Conservation (phyloP, 2,329 filamentous ascomycete species). For the Orbilia oligospora region DNA sequence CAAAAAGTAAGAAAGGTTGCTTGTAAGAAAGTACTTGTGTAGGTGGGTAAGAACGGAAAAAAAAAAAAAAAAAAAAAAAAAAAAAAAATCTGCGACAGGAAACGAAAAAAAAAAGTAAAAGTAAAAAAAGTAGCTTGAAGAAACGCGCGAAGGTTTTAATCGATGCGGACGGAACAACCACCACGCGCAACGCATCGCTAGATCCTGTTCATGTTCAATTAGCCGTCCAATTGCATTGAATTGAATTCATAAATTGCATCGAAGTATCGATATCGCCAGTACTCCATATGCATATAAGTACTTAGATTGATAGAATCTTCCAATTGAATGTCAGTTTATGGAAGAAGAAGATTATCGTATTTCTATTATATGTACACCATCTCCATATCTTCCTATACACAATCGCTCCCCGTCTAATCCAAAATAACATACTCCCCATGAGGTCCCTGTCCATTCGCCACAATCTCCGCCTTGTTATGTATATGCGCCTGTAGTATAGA, state of each 20-base stretch:
- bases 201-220: not conserved
- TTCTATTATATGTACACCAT: slow-evolving; percentile 24
- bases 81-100: not conserved
- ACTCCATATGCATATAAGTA: too few relatives aligned
- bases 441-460: slow-evolving; percentile 48
- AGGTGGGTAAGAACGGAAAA: too few relatives aligned
- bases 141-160: not conserved
- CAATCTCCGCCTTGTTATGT: slow-evolving; percentile 53
- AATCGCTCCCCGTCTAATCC: slow-evolving; percentile 14
- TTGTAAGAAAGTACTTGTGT: not conserved
- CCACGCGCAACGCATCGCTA: slow-evolving; percentile 17
- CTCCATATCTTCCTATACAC: slow-evolving; percentile 21
- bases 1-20: too few relatives aligned
- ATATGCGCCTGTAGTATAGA: slow-evolving; percentile 42
- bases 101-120: too few relatives aligned
- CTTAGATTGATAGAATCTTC: too few relatives aligned
- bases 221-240: too few relatives aligned
- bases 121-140: not conserved
- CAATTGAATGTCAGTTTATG: not conserved
- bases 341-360: not conserved
- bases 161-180: not conserved
- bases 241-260: too few relatives aligned
- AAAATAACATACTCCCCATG: slow-evolving; percentile 56
- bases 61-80: too few relatives aligned
- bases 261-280: too few relatives aligned